Evolutionary conservation across 192 early-diverging fungal genomes (phyloP), one percentile per base, ranked within the genome.

Genomic region (Diversispora eburnea): DNA sequence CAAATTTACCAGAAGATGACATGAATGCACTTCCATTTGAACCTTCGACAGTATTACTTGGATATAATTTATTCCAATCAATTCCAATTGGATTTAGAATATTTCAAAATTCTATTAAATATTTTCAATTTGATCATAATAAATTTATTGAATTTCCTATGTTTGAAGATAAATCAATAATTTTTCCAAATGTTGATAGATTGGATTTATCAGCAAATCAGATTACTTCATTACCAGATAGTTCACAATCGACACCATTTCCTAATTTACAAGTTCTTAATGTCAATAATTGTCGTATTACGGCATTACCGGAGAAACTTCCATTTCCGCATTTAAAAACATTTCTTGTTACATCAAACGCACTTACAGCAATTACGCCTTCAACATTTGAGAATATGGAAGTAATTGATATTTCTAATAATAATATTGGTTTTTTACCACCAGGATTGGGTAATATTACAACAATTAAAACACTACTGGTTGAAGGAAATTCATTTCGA

Each of bases 401-500:
- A 8, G 55, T 79, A 0, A 56, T 88, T 19, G 85, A 87, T 78
- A 47, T 88, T n/a, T 80, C 84, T 8, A 82, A 85, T 39, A 88
- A 88, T 56, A 83, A 84, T 19, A 83, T 88, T 63, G 78, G 46
- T 4, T 52, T 77, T 39, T 49, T 88, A n/a, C 86, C 87, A 10
- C 86, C 87, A 8, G 49, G 67, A 39, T 48, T 88, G 46, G 86
- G 84, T 1, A 77, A 81, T 51, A 74, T 85, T 7, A 66, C 67
- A 41, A 76, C 75, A 0, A 80, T 88, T 41, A 83, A 84, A 45
- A 79, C 76, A 12, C 48, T 88, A 48, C 62, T 58, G 8, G 62
- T 86, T 6, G 85, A 84, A 47, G 84, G 86, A 3, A 88, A 88
- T 64, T 60, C 80, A 17, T 88, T 88, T 70, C 77, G 85, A 55